Conservation (phyloP, 768 basidiomycete species). For the Russula compacta region DNA sequence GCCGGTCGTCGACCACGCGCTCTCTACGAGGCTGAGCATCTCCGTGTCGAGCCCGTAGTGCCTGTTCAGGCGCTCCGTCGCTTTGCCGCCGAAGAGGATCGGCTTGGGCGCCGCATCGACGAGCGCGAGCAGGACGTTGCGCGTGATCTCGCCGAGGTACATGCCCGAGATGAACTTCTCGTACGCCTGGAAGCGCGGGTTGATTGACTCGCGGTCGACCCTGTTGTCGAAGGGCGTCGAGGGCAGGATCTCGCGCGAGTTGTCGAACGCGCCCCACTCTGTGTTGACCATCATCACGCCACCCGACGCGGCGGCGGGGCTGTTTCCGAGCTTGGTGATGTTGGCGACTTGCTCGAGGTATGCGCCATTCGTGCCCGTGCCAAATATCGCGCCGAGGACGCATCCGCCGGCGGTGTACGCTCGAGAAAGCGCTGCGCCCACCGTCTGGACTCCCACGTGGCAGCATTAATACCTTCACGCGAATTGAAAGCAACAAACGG, state of each 20-base stretch:
- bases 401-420: conserved; percentile 93
- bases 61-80: conserved; percentile 61
- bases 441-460: conserved; percentile 50
- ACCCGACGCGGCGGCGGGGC: conserved; percentile 46
- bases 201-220: conserved; percentile 89
- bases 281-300: conserved; percentile 93
- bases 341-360: conserved; percentile 86
- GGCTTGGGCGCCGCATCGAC: conserved; percentile 66
- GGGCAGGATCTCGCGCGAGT: conserved; percentile 78
- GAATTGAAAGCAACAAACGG: not conserved
- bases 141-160: conserved; percentile 94
- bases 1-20: conserved; percentile 43
- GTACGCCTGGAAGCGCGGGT: conserved; percentile 86
- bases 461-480: not conserved
- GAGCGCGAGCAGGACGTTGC: conserved; percentile 75
- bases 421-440: conserved; percentile 86
- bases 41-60: conserved; percentile 96
- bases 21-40: conserved; percentile 78
- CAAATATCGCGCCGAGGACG: conserved; percentile 86
- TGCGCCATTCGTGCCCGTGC: conserved; percentile 97
- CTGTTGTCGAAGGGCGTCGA: conserved; percentile 86
- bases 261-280: conserved; percentile 98
- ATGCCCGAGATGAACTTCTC: conserved; percentile 99
- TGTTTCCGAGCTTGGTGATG: conserved; percentile 73
- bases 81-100: conserved; percentile 73